Conservation (phyloP, 129 eudicot genomes). For the Saussurea involucrata region DNA sequence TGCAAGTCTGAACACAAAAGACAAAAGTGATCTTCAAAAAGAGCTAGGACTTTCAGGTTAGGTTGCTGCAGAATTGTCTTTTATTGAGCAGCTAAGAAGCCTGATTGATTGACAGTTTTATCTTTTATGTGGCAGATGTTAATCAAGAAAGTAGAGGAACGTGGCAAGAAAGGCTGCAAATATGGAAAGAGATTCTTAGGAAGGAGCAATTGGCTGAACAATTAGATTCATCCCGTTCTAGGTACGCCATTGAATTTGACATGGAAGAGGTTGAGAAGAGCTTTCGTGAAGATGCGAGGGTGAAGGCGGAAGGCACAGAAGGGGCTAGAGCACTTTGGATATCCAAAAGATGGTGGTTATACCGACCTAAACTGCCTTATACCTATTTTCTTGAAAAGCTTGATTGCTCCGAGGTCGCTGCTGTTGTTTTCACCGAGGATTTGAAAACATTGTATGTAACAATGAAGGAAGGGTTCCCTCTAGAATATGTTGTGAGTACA, state of each 20-base stretch:
- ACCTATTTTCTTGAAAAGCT: constrained; percentile 95
- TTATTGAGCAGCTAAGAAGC: background rate
- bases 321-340: constrained; percentile 92
- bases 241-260: constrained; percentile 83
- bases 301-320: constrained; percentile 42
- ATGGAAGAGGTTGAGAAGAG: constrained; percentile 95
- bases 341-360: constrained; percentile 98
- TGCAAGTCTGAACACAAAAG: constrained; percentile 35
- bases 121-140: constrained; percentile 12
- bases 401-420: constrained; percentile 88
- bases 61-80: background rate
- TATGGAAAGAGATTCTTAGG: constrained; percentile 66
- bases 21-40: constrained; percentile 40
- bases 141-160: constrained; percentile 50
- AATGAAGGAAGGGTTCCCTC: constrained; percentile 97
- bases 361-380: constrained; percentile 96
- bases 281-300: constrained; percentile 79
- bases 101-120: constrained; percentile 1
- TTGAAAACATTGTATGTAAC: constrained; percentile 81
- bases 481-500: constrained; percentile 74
- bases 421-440: constrained; percentile 91
- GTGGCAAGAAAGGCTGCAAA: constrained; percentile 88
- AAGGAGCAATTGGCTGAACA: constrained; percentile 78
- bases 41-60: constrained; percentile 68
- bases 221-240: constrained; percentile 52